phyloP scores from a whole-genome alignment of 2,329 filamentous ascomycete genomes.

The Tolypocladium nubicola region DNA sequence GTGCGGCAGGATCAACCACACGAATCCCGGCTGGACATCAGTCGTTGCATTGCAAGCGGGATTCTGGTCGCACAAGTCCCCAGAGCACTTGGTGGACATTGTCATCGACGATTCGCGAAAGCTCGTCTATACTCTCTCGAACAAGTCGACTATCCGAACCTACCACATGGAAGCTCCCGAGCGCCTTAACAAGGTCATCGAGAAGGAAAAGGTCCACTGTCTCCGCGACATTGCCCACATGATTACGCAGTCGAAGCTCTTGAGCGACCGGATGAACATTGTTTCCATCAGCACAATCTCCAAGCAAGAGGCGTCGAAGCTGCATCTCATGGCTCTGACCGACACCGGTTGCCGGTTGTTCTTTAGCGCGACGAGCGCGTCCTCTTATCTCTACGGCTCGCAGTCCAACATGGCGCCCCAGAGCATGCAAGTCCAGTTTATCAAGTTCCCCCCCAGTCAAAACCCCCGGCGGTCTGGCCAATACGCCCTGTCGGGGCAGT shows the following conservation, averaged over 20 bases:
- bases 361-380: constrained; percentile 76
- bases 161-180: constrained; percentile 70
- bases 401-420: constrained; percentile 60
- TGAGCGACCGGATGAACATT: constrained; percentile 61
- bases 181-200: constrained; percentile 52
- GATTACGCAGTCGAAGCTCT: constrained; percentile 60
- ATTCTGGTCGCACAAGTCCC: constrained; percentile 38
- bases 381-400: constrained; percentile 52
- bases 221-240: constrained; percentile 76
- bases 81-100: constrained; percentile 66
- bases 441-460: constrained; percentile 72
- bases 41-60: constrained; percentile 42
- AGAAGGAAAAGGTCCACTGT: constrained; percentile 51
- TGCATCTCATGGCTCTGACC: constrained; percentile 85
- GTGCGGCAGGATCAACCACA: constrained; percentile 84
- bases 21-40: constrained; percentile 59
- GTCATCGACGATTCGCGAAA: constrained; percentile 80
- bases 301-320: constrained; percentile 64
- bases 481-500: constrained; percentile 5
- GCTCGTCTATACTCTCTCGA: constrained; percentile 85
- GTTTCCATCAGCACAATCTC: constrained; percentile 81
- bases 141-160: constrained; percentile 76
- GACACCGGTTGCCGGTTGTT: constrained; percentile 86
- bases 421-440: constrained; percentile 96
- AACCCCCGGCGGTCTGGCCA: constrained; percentile 18